Evolutionary conservation across 306 rosid species (phyloP), one percentile per base, ranked within the genome.

Genomic region (Aeschynomene evenia): DNA sequence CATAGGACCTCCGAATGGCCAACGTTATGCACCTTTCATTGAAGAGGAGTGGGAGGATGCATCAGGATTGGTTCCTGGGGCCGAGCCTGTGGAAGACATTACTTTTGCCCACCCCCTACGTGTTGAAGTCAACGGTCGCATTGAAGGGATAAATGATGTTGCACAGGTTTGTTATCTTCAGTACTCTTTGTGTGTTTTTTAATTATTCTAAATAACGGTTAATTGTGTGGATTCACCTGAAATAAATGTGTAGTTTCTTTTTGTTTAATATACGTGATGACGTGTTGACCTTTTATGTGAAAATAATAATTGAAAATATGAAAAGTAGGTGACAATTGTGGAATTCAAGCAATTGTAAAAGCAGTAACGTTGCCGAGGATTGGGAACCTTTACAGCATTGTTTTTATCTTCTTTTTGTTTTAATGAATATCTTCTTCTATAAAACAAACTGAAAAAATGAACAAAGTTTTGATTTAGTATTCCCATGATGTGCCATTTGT

Each of bases 1-100:
- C 83, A 91, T 94, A 42, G 97, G 99, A 51, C 99, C 99, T 51
- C 99, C 99, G 0, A 94, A 88, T 77, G 97, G 99, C 75, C 97
- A 94, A 70, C 91, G 99, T 0, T 94, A 94, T 87, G 99, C 99
- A 0, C 97, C 99, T 75, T 95, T 95, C 75, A 33, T 95, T 53
- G 99, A 95, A 83, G 95, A 91, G 78, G 99, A 95, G 70, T 95
- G 99, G 99, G 97, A 95, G 33, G 95, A 91, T 45, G 73, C 76
- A 29, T 62, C 80, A 1, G 82, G 81, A 46, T 61, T 89, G 79
- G 67, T 94, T 77, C 95, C 91, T 7, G 89, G 99, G 77, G 80
- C 78, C 16, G 83, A 76, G 71, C 65, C 74, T 37, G 77, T 72
- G 69, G 71, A 59, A 28, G 74, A 79, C 13, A 46, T 71, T 60